Percentiles rank a stretch among this genome's conserved stretches.
phyloP scores from a whole-genome alignment of 2,329 filamentous ascomycete genomes.

The Nothophaeocryptopus gaeumannii region DNA sequence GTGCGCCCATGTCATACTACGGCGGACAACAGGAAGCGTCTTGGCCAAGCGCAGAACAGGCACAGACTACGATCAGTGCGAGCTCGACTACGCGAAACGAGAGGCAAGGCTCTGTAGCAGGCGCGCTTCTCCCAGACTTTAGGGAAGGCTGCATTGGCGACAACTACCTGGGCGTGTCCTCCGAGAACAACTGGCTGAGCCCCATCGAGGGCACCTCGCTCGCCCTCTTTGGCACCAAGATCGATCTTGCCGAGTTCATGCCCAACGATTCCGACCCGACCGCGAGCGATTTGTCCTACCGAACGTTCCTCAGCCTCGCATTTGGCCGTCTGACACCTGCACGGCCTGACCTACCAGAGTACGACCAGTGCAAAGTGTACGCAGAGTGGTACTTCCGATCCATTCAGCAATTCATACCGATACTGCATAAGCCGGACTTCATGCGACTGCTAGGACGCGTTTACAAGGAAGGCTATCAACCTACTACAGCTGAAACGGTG shows the following conservation, averaged over 20 bases:
- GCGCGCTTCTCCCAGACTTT: slow-evolving; percentile 44
- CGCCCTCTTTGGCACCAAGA: slow-evolving; percentile 75
- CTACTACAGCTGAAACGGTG: slow-evolving; percentile 63
- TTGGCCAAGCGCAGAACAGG: neutral
- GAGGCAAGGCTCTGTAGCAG: slow-evolving; percentile 12
- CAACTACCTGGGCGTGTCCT: slow-evolving; percentile 64
- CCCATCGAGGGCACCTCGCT: slow-evolving; percentile 73
- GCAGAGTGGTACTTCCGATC: slow-evolving; percentile 73
- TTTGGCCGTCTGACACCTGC: slow-evolving; percentile 58
- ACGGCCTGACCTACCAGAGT: slow-evolving; percentile 60
- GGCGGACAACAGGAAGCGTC: slow-evolving; percentile 7
- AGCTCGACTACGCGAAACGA: slow-evolving; percentile 9
- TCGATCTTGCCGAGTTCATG: slow-evolving; percentile 73
- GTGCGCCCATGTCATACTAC: slow-evolving; percentile 10
- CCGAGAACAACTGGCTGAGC: slow-evolving; percentile 64
- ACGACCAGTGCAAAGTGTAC: slow-evolving; percentile 64
- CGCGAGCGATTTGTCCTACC: slow-evolving; percentile 62
- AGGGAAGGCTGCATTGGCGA: slow-evolving; percentile 52
- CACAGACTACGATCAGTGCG: neutral
- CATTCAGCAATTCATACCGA: slow-evolving; percentile 67
- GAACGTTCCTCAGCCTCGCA: slow-evolving; percentile 64
- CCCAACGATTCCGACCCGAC: slow-evolving; percentile 64
- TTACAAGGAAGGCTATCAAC: slow-evolving; percentile 67
- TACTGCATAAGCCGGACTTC: slow-evolving; percentile 75
- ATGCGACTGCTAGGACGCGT: slow-evolving; percentile 65